Evolutionary conservation across 768 basidiomycete species (phyloP).

Genomic region (Coprinopsis marcescibilis): DNA sequence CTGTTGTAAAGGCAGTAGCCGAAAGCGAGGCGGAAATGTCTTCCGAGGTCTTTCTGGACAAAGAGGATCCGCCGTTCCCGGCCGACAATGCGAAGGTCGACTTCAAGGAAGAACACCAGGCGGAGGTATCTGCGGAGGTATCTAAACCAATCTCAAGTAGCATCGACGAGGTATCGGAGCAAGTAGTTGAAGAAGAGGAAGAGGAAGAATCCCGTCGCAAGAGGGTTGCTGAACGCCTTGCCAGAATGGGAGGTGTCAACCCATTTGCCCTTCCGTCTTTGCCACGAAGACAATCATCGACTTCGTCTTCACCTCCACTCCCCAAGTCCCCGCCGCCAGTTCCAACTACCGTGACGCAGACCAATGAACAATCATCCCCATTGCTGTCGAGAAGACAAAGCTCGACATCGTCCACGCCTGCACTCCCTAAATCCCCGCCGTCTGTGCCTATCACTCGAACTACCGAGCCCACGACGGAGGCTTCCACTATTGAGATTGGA

Average conservation of each 20-base stretch:
- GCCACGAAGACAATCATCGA: constrained; percentile 19
- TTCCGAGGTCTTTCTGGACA: no score
- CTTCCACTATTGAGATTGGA: no score
- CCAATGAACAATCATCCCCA: constrained; percentile 12
- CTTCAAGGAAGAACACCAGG: no score
- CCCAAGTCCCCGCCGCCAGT: constrained; percentile 7
- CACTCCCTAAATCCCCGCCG: constrained; percentile 8
- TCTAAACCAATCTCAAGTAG: neutral
- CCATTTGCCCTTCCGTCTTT: constrained; percentile 37
- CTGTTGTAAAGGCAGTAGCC: no score
- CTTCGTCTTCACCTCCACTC: constrained; percentile 6
- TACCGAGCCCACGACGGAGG: no score
- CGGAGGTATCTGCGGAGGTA: no score
- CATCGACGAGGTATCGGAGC: neutral
- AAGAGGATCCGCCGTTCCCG: no score
- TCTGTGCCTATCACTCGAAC: neutral
- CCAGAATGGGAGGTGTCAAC: constrained; percentile 66
- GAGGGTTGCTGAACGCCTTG: constrained; percentile 57
- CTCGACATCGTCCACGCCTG: constrained; percentile 5
- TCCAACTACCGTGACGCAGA: neutral
- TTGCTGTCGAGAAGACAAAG: constrained; percentile 19
- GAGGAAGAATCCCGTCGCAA: constrained; percentile 47
- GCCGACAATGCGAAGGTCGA: no score
- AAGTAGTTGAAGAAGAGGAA: neutral
- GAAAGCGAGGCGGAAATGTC: no score